Percentiles rank a stretch among this genome's conserved stretches.
Conservation (phyloP, 169 alveolate species). For the Cyclospora cayetanensis region DNA sequence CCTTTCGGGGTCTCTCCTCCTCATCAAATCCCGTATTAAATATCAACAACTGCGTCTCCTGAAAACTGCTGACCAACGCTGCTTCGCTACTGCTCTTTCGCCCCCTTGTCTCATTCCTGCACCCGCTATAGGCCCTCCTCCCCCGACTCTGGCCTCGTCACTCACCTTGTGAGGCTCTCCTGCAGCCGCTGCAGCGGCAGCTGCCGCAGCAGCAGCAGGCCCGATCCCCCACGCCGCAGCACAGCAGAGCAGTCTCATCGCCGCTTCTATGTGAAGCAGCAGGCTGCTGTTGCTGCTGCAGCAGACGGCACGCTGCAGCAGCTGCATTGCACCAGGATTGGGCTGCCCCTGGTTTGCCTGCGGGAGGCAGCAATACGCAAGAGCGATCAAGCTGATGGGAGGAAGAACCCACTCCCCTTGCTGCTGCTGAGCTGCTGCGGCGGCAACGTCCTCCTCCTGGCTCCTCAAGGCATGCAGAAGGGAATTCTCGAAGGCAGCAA, state of each 20-base stretch:
- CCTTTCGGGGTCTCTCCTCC: too few species aligned
- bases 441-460: background rate
- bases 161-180: background rate
- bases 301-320: constrained; percentile 39
- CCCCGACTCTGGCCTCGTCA: background rate
- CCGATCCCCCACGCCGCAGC: constrained; percentile 43
- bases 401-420: background rate
- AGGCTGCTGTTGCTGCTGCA: constrained; percentile 48
- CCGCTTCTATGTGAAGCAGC: constrained; percentile 22
- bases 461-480: background rate
- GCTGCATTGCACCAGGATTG: background rate
- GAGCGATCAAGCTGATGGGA: background rate
- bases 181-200: constrained; percentile 28
- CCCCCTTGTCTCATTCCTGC: background rate
- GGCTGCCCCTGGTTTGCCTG: background rate
- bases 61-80: too few species aligned
- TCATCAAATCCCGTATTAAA: too few species aligned
- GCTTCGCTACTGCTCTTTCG: too few species aligned
- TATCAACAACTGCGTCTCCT: too few species aligned
- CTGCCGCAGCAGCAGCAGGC: constrained; percentile 34
- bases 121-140: background rate
- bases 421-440: constrained; percentile 21
- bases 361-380: constrained; percentile 14
- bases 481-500: background rate
- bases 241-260: constrained; percentile 27